phyloP scores from a whole-genome alignment of 1,284 basidiomycete genomes.

The Cerioporus squamosus region DNA sequence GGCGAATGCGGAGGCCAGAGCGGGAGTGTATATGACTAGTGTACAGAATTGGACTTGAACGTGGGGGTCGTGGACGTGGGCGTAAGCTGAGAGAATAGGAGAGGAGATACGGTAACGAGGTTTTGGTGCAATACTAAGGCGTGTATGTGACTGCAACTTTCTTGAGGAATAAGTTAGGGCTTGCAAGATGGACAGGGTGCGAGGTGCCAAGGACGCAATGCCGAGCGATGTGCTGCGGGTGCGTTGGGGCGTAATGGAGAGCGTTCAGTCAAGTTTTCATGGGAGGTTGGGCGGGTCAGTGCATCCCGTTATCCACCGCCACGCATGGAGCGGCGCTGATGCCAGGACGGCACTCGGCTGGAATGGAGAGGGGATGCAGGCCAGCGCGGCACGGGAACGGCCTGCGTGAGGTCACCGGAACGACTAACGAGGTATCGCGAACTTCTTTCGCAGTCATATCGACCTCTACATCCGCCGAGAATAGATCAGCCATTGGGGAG shows the following conservation, averaged over 20 bases:
- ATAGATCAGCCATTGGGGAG: not conserved
- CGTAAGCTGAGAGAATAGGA: not conserved
- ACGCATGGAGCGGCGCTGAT: not conserved
- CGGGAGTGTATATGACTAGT: too few species aligned
- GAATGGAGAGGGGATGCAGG: not conserved
- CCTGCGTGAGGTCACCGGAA: too few species aligned
- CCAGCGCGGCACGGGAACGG: too few species aligned
- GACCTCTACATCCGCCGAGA: slow-evolving; percentile 3
- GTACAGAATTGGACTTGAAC: too few species aligned
- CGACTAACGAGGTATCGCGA: not conserved
- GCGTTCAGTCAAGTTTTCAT: not conserved
- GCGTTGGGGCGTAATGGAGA: too few species aligned
- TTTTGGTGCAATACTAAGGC: not conserved
- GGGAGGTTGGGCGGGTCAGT: not conserved
- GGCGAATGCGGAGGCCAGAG: not conserved
- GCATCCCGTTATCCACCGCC: too few species aligned
- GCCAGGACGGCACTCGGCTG: not conserved
- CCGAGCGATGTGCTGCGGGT: too few species aligned
- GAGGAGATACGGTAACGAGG: not conserved
- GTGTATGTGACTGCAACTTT: not conserved
- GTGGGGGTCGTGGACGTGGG: not conserved
- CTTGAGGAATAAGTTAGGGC: not conserved
- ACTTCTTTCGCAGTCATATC: slow-evolving; percentile 1
- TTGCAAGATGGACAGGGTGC: not conserved
- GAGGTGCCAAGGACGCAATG: not conserved